Conservation (phyloP, 2,329 filamentous ascomycete species). For the Metarhizium rileyi region DNA sequence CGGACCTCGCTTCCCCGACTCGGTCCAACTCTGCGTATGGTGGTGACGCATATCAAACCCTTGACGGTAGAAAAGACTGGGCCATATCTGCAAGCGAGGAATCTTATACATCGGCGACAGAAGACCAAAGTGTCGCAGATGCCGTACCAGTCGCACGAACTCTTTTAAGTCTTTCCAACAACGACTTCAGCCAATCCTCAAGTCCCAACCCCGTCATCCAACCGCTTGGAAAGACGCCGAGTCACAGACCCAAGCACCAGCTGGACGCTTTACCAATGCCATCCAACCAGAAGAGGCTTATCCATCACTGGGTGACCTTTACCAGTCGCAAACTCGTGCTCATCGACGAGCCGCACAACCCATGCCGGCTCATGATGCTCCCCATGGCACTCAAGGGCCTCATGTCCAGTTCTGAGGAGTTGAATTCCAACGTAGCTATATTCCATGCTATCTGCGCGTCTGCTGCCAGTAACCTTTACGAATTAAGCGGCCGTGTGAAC, state of each 20-base stretch:
- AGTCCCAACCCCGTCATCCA: neutral
- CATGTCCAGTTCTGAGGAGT: constrained; percentile 10
- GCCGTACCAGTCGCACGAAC: neutral
- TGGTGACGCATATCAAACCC: neutral
- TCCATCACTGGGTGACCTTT: constrained; percentile 18
- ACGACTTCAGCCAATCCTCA: neutral
- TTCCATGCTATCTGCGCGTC: constrained; percentile 24
- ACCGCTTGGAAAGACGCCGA: neutral
- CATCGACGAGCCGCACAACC: constrained; percentile 15
- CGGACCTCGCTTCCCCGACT: neutral
- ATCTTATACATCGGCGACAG: neutral
- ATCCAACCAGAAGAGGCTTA: constrained; percentile 13
- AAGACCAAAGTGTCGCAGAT: neutral
- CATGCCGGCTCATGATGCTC: constrained; percentile 16
- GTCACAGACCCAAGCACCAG: constrained; percentile 6
- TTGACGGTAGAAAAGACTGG: neutral
- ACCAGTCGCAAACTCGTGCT: constrained; percentile 16
- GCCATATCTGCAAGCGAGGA: neutral
- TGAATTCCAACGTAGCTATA: constrained; percentile 13
- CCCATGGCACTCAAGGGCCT: constrained; percentile 16
- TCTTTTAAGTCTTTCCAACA: neutral
- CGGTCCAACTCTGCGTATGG: neutral
- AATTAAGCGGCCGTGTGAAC: constrained; percentile 20
- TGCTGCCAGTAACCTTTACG: constrained; percentile 29
- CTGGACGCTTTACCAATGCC: constrained; percentile 12